Base-by-base conservation (phyloP, 495 filamentous ascomycete species). In the Niebla homalea region DNA sequence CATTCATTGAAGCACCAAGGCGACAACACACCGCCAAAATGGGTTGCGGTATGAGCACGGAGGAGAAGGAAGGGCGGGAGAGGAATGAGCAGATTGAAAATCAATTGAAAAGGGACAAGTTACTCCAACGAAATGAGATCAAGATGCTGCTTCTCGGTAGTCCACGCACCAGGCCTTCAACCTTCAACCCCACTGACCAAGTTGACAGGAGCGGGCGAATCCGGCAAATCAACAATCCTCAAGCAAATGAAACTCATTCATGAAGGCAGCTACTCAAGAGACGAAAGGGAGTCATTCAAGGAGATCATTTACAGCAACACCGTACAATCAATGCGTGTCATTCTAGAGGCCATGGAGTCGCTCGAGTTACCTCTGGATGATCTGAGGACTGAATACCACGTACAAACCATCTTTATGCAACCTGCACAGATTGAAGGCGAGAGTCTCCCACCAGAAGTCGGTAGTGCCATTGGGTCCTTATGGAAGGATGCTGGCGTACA, bases 1-100 rank as follows among this genome's bases (percentile, higher is more conserved):
- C 29, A 32, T 8, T 32, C 29, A 2, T 32, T 32, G 10, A 7
- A 32, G 29, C 29, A 32, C 29, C 10, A 32, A 32, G 29, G 29
- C 29, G 29, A 32, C 29, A 32, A 32, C 39, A 16, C 38, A 57
- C 65, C 65, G 77, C 63, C 85, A 87, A 77, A 57, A 98, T 98
- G 92, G 92, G 92, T 82, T 98, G 92, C 68, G 89, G 89, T 69
- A 94, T 95, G 89, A 97, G 93, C 63, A 94, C 93, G 60, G 92
- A 97, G 78, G 92, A 96, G 73, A 96, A 94, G 87, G 92, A 98
- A 87, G 93, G 92, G 70, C 96, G 94, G 85, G 81, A 85, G 69
- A 80, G 89, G 60, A 97, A 98, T 68, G 92, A 96, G 76, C 89
- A 95, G 81, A 98, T 98, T 64, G 92, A 98, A 70, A 96, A 94